A percentile compares a stretch with the other conserved stretches of the same genome.
These are phyloP conservation scores for Pharus latifolius DNA, from an alignment of 176 grass and related monocot species.

Conservation along the genomic window DNA sequence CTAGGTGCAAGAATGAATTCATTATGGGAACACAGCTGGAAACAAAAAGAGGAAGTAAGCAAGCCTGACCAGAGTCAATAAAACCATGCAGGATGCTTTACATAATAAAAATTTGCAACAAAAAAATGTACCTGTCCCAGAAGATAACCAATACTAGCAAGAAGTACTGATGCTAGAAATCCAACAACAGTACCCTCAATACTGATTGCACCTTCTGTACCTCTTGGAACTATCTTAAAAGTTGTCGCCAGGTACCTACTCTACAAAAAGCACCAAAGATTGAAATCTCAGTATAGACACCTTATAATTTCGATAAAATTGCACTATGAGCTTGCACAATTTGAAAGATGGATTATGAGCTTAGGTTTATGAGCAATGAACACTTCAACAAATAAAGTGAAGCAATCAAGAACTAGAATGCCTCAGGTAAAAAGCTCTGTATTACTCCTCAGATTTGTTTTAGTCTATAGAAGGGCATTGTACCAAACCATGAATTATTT, in stretches of 20 bases:
- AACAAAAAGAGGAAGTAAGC: not conserved
- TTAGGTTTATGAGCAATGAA: no score
- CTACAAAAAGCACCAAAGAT: conserved; percentile 29
- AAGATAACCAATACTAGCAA: conserved; percentile 59
- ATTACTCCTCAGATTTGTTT: no score
- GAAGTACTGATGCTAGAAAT: conserved; percentile 55
- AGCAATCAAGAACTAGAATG: no score
- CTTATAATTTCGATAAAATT: not conserved
- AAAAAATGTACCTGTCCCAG: conserved; percentile 53
- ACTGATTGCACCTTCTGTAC: conserved; percentile 89
- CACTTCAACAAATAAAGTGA: no score
- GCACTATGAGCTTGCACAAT: not conserved
- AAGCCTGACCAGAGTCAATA: not conserved
- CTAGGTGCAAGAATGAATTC: no score
- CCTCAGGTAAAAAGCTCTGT: no score
- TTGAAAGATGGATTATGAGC: no score
- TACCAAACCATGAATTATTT: not conserved
- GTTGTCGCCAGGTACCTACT: conserved; percentile 88
- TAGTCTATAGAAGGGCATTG: not conserved
- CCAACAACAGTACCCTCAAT: conserved; percentile 82
- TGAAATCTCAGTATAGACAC: not conserved
- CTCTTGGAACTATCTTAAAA: conserved; percentile 81
- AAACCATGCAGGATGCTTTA: not conserved
- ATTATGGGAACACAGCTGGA: not conserved
- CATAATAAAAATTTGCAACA: not conserved